These are phyloP conservation scores for Limonium bicolor DNA, from an alignment of 148 eudicot genomes.

Conservation along the genomic window DNA sequence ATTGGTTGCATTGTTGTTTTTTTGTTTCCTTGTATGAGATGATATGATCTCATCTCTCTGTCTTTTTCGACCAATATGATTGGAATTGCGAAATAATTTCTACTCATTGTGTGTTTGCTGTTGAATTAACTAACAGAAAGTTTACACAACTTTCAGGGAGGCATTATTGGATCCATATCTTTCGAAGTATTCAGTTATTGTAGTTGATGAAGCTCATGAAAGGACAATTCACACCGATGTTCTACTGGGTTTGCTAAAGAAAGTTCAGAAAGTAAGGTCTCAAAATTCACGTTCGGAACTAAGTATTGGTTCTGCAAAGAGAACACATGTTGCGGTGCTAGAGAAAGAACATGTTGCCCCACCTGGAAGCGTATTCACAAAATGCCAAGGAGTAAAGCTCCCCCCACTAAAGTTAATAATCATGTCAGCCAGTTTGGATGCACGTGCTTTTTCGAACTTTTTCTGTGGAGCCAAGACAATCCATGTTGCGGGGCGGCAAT, in stretches of 20 bases:
- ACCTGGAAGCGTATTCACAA: constrained; percentile 16
- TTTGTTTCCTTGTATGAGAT: too few relatives aligned
- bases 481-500: constrained; percentile 88
- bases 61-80: too few relatives aligned
- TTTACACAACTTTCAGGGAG: constrained; percentile 71
- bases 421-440: constrained; percentile 99
- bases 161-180: constrained; percentile 79
- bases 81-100: too few relatives aligned
- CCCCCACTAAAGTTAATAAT: constrained; percentile 69
- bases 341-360: constrained; percentile 22
- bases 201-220: constrained; percentile 98
- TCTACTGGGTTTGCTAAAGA: constrained; percentile 77
- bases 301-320: constrained; percentile 15
- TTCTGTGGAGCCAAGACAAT: constrained; percentile 84
- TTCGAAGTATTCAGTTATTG: constrained; percentile 71
- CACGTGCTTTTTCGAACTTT: constrained; percentile 69
- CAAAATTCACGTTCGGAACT: constrained; percentile 9
- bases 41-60: too few relatives aligned
- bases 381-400: constrained; percentile 21
- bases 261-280: constrained; percentile 66
- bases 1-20: too few relatives aligned
- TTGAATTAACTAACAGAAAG: too few relatives aligned
- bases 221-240: constrained; percentile 98
- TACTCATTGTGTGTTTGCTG: too few relatives aligned
- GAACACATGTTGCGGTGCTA: constrained; percentile 11